phyloP scores from a whole-genome alignment of 108 stramenopile genomes.

The Stephanodiscus triporus region DNA sequence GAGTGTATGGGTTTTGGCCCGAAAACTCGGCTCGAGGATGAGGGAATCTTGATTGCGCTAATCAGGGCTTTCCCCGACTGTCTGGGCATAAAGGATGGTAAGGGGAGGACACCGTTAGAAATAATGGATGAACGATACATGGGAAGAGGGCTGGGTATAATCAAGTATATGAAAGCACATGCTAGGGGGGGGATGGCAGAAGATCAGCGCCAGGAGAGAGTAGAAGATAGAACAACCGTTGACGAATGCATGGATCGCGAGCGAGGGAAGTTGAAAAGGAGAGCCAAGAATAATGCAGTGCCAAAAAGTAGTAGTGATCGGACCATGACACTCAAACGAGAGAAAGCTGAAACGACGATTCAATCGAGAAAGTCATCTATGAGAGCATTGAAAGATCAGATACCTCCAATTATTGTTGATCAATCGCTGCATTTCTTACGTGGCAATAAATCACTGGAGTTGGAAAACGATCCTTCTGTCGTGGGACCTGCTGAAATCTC shows the following conservation, averaged over 20 bases:
- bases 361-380: conserved; percentile 33
- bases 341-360: neutral
- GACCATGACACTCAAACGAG: neutral
- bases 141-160: conserved; percentile 6
- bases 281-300: neutral
- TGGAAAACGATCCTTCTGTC: neutral
- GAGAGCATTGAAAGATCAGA: conserved; percentile 27
- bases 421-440: neutral
- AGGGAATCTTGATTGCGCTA: conserved; percentile 15
- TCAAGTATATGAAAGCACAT: conserved; percentile 18
- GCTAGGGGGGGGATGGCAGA: neutral
- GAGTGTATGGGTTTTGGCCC: conserved; percentile 25
- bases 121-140: conserved; percentile 21
- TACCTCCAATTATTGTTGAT: neutral
- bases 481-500: neutral
- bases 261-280: neutral
- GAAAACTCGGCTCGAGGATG: conserved; percentile 7
- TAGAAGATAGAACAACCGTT: neutral
- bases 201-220: neutral
- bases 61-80: conserved; percentile 18
- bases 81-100: conserved; percentile 16
- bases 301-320: neutral
- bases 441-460: neutral
- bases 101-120: conserved; percentile 13
- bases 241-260: neutral